Conservation (phyloP, 1,139 yeast species). For the Suhomyces guaymorum region DNA sequence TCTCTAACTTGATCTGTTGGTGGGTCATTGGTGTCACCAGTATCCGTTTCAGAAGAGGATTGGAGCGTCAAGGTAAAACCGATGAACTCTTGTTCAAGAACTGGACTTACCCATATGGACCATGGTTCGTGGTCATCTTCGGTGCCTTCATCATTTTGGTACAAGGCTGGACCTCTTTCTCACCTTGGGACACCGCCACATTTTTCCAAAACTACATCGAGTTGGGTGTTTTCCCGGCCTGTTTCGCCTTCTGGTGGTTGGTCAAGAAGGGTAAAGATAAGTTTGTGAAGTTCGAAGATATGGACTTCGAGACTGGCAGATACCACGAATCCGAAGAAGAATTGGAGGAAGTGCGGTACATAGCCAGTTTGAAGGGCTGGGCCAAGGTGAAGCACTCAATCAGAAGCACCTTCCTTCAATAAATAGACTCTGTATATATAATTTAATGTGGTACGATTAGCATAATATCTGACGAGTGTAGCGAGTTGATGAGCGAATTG, state of each 20-base stretch:
- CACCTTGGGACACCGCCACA: slow-evolving; percentile 43
- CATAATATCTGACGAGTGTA: too few species aligned
- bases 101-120: slow-evolving; percentile 48
- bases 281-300: slow-evolving; percentile 49
- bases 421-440: neutral
- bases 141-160: slow-evolving; percentile 39
- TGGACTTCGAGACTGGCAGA: slow-evolving; percentile 65
- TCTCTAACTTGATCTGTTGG: slow-evolving; percentile 47
- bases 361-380: slow-evolving; percentile 49
- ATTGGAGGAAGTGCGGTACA: slow-evolving; percentile 35
- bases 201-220: slow-evolving; percentile 44
- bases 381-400: slow-evolving; percentile 37
- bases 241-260: slow-evolving; percentile 46
- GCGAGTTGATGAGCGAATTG: too few species aligned
- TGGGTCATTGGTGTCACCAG: slow-evolving; percentile 43
- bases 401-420: slow-evolving; percentile 15
- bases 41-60: slow-evolving; percentile 42
- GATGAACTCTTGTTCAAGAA: slow-evolving; percentile 37
- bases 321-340: slow-evolving; percentile 56
- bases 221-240: slow-evolving; percentile 39
- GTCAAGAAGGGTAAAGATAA: slow-evolving; percentile 47
- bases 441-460: slow-evolving; percentile 3
- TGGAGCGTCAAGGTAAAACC: slow-evolving; percentile 37
- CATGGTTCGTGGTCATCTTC: slow-evolving; percentile 38
- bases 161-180: slow-evolving; percentile 54